Base-by-base conservation (phyloP, 768 basidiomycete genomes). In the Kwoniella europaea region DNA sequence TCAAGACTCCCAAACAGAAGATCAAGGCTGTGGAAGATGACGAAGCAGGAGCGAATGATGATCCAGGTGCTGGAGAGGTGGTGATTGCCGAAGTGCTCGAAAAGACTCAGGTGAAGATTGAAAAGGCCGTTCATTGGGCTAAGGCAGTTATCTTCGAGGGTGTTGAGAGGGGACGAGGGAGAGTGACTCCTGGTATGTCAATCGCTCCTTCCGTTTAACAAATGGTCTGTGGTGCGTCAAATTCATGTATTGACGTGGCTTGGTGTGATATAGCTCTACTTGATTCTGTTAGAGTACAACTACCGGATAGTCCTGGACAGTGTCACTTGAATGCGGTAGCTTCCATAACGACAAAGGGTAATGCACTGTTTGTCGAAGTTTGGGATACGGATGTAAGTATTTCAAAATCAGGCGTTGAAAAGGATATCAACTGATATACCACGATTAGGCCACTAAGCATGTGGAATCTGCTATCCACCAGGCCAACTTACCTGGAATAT, bases 71-170 rank as follows among this genome's bases (percentile, higher is more conserved):
- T 20, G 58, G 61, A 0, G 74, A 67, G n/a, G 69, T 50, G 1
- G 72, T 78, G 3, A 50, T 68, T 5, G 71, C 74, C 1, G 68
- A 66, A 12, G 60, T 71, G 0, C 18, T 78, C 53, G 74, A 80
- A 58, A 82, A 85, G 69, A 79, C 81, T 2, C 65, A 63, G 55
- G 68, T 3, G 75, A 81, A 79, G 73, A 85, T 85, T 76, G 82
- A 84, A 64, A 84, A 84, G 74, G 79, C 82, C 7, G 72, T 84
- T 18, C 82, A 79, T 20, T 84, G 84, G 73, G 85, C 83, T 57
- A 79, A 78, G 57, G 81, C 81, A 5, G 74, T 81, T 20, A 82
- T 82, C 10, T 78, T 77, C 56, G 85, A 84, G 22, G 82, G 84
- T 35, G 84, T 83, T 1, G 81, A 83, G 60, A 63, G 82, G 13